Evolutionary conservation across 352 stramenopile genomes (phyloP), one percentile per base, ranked within the genome.

Genomic region (Aphanomyces stellatus): DNA sequence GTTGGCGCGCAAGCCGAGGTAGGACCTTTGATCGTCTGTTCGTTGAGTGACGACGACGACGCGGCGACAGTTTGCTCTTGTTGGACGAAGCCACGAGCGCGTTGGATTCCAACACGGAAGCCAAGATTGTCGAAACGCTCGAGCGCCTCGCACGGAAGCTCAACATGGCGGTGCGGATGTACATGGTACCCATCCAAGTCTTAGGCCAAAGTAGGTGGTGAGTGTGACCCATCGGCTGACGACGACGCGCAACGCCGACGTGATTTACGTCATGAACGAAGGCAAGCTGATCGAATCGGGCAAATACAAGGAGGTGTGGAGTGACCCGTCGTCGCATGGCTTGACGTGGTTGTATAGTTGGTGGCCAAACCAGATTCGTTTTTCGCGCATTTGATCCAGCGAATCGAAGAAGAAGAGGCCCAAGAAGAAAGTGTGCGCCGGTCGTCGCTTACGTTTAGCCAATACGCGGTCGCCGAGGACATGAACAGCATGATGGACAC

Each of bases 311-410:
- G 49, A 78, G 76, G 2, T 93, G 93, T 59, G 82, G 91, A n/a
- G n/a, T 11, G 37, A 46, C 11, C n/a, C 37, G 2, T 19, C 37
- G n/a, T 46, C n/a, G n/a, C n/a, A n/a, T n/a, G n/a, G n/a, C n/a
- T n/a, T n/a, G n/a, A n/a, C n/a, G n/a, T n/a, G n/a, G n/a, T n/a
- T n/a, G n/a, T n/a, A 17, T 74, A 77, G 34, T 62, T 95, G 11
- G 76, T 93, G 25, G 74, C 74, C 24, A 78, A 85, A 64, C 78
- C 80, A 10, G 80, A 81, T 7, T 69, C 90, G 7, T 90, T 94
- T 51, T 88, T 79, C 55, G 31, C 17, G 1, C 82, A 93, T 73
- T 91, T 94, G 86, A 74, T 92, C 33, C 81, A 64, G 11, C 49
- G 37, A 31, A 46, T 51, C 33, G 55, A 64, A 43, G 22, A 43